Evolutionary conservation across 768 basidiomycete species (phyloP).

Genomic region (Mycena capillaripes): DNA sequence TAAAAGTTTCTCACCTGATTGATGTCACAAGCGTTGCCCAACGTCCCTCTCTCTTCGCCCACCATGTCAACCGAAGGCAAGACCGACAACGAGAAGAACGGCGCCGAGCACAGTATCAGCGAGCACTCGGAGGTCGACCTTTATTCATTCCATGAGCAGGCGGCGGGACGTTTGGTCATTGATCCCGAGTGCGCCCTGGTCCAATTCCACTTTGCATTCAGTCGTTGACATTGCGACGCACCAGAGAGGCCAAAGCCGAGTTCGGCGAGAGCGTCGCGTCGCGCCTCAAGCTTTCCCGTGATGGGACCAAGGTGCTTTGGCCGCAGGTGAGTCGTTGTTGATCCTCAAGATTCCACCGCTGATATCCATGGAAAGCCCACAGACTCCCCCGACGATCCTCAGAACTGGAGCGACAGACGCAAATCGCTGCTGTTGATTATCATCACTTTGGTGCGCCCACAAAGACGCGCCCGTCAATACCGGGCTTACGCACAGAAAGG

Average conservation of each 20-base stretch:
- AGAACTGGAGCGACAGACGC: slow-evolving; percentile 63
- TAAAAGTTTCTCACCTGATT: no score
- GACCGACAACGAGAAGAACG: slow-evolving; percentile 24
- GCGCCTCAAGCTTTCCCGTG: slow-evolving; percentile 62
- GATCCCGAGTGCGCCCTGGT: slow-evolving; percentile 63
- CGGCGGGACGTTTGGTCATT: slow-evolving; percentile 69
- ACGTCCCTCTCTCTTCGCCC: not conserved
- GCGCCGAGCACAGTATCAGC: slow-evolving; percentile 21
- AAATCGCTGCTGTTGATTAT: slow-evolving; percentile 67
- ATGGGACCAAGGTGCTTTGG: slow-evolving; percentile 71
- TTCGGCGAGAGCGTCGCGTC: slow-evolving; percentile 67
- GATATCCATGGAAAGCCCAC: slow-evolving; percentile 48
- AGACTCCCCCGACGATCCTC: slow-evolving; percentile 46
- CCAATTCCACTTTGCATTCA: not conserved
- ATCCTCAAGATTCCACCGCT: not conserved
- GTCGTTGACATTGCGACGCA: not conserved
- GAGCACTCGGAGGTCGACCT: slow-evolving; percentile 46
- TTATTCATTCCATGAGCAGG: slow-evolving; percentile 61
- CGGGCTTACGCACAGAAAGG: slow-evolving; percentile 34
- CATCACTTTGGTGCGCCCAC: slow-evolving; percentile 53
- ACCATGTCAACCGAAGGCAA: slow-evolving; percentile 33
- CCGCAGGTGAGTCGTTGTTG: slow-evolving; percentile 53
- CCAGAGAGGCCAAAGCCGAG: slow-evolving; percentile 67
- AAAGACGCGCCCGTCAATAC: not conserved
- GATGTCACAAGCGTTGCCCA: no score